phyloP scores from a whole-genome alignment of 768 basidiomycete genomes.

The Mycena indigotica region DNA sequence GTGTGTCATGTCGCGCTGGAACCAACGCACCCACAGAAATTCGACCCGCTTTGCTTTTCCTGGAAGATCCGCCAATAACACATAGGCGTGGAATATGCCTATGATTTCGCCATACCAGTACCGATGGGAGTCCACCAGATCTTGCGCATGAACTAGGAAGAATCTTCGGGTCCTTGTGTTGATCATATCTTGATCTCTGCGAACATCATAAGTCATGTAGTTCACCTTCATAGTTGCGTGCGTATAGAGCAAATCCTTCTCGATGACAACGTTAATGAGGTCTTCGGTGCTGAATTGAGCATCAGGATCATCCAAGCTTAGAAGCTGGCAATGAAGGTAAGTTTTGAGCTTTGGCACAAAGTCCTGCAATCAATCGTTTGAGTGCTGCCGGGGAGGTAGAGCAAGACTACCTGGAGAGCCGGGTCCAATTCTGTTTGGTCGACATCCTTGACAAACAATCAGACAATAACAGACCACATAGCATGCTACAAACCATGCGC shows the following conservation, averaged over 20 bases:
- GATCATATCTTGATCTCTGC: neutral
- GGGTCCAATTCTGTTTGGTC: neutral
- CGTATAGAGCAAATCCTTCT: slow-evolving; percentile 22
- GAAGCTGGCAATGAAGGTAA: neutral
- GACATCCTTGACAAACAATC: no score
- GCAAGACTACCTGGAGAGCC: no score
- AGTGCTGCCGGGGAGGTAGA: no score
- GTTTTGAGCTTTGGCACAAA: neutral
- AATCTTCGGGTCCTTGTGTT: neutral
- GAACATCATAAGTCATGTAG: no score
- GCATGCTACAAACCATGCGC: no score
- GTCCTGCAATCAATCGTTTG: no score
- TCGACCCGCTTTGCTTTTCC: neutral
- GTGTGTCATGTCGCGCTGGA: neutral
- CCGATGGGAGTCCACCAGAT: neutral
- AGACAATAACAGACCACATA: no score
- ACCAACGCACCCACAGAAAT: neutral
- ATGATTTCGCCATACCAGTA: neutral
- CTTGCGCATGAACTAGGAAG: neutral
- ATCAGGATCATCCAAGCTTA: neutral
- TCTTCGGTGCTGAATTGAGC: neutral
- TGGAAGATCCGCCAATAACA: neutral
- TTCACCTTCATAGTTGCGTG: no score
- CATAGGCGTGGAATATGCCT: neutral
- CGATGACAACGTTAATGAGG: slow-evolving; percentile 7